Conservation (phyloP, 2,329 filamentous ascomycete species). For the Polychaeton citri region DNA sequence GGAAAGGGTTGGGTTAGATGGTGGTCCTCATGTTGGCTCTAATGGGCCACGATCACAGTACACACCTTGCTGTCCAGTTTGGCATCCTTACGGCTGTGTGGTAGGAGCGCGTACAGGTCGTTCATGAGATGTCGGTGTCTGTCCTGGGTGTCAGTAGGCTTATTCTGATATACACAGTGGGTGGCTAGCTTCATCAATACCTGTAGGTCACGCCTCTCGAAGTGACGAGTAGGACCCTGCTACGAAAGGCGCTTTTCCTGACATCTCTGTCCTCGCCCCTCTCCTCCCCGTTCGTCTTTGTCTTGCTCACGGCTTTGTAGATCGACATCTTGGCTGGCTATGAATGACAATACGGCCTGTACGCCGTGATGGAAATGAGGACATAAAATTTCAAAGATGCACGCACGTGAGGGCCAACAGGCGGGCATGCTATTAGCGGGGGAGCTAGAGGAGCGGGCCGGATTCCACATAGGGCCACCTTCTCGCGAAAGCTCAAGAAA, state of each 20-base stretch:
- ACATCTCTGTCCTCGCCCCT: slow-evolving; percentile 15
- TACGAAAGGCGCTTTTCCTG: slow-evolving; percentile 27
- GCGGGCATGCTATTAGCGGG: too few species aligned
- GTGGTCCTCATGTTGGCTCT: too few species aligned
- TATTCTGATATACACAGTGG: background rate
- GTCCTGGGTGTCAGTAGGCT: slow-evolving; percentile 1
- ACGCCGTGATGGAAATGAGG: too few species aligned
- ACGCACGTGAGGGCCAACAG: too few species aligned
- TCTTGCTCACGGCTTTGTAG: slow-evolving; percentile 41
- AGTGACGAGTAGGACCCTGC: slow-evolving; percentile 73
- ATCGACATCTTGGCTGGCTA: slow-evolving; percentile 43
- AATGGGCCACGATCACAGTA: too few species aligned
- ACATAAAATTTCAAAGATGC: too few species aligned
- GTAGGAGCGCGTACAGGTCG: slow-evolving; percentile 77
- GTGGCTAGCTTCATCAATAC: slow-evolving; percentile 28
- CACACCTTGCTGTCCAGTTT: slow-evolving; percentile 79
- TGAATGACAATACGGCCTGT: too few species aligned
- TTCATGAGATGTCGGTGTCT: slow-evolving; percentile 89
- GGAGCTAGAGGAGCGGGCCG: too few species aligned
- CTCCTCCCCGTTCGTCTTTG: slow-evolving; percentile 23
- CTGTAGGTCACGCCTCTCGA: slow-evolving; percentile 85
- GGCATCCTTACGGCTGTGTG: slow-evolving; percentile 84
- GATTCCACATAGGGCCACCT: too few species aligned
- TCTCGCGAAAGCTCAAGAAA: too few species aligned
- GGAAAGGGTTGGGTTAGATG: too few species aligned